Evolutionary conservation across 805 yeast species (phyloP).

Genomic region (Zygosaccharomyces kombuchaensis): DNA sequence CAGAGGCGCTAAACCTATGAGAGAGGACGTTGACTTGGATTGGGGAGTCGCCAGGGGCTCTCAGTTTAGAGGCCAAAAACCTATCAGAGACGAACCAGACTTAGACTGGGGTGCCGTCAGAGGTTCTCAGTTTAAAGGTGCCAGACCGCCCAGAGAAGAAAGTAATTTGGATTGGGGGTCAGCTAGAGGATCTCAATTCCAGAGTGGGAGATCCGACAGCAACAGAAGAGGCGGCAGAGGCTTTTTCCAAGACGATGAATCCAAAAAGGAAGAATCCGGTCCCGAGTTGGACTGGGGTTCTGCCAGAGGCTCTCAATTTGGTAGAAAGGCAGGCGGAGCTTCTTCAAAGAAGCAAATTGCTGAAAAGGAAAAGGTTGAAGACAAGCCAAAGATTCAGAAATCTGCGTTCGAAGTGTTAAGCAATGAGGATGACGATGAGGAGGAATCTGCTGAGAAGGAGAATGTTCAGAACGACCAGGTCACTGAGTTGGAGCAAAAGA

Average conservation of each 20-base stretch:
- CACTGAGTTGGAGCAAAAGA: conserved; percentile 35
- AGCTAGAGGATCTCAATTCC: conserved; percentile 38
- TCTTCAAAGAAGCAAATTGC: conserved; percentile 10
- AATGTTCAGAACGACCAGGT: conserved; percentile 18
- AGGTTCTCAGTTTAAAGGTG: conserved; percentile 36
- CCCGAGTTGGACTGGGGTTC: conserved; percentile 36
- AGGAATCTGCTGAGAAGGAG: conserved; percentile 30
- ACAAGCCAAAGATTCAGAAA: conserved; percentile 37
- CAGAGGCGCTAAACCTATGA: conserved; percentile 32
- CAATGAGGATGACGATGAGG: conserved; percentile 50
- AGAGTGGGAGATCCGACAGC: conserved; percentile 34
- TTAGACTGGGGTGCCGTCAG: conserved; percentile 34
- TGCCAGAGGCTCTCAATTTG: conserved; percentile 37
- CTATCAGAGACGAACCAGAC: conserved; percentile 36
- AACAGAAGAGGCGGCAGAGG: conserved; percentile 35
- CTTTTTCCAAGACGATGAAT: conserved; percentile 31
- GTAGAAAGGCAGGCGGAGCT: conserved; percentile 32
- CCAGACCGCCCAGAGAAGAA: conserved; percentile 40
- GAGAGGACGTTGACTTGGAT: conserved; percentile 55
- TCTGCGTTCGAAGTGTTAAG: conserved; percentile 50
- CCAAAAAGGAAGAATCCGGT: conserved; percentile 38
- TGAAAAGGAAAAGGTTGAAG: conserved; percentile 27
- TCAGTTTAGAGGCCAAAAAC: conserved; percentile 25
- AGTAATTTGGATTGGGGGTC: conserved; percentile 59
- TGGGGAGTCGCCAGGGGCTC: conserved; percentile 49